Evolutionary conservation across 345 rosid species (phyloP), one percentile per base, ranked within the genome.

Genomic region (Gossypium herbaceum): DNA sequence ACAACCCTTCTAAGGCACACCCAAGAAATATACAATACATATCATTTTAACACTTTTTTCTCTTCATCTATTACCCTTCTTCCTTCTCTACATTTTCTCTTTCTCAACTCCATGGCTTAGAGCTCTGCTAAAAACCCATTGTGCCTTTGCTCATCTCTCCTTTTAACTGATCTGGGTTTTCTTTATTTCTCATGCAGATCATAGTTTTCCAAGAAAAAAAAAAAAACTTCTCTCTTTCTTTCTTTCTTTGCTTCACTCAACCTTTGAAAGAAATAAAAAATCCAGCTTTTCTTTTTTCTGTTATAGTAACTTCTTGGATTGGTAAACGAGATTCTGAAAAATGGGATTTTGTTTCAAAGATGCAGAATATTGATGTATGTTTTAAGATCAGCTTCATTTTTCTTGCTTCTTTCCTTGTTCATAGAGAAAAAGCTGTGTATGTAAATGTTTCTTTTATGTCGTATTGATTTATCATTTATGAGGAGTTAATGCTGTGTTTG

Each of bases 371-470:
- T 64, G 81, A 52, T 69, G 60, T 41, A 58, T 74, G 61, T 52
- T 78, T 2, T 63, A 70, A 81, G 83, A 84, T 83, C 61, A 44
- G 81, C 63, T 78, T 72, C 73, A 27, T 68, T 64, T 69, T 45
- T 70, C 56, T 48, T 52, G 11, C 16, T 52, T 48, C 11, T 81
- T 24, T 69, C 34, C 45, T 15, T 73, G 3, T 75, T 44, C 25
- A 51, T 41, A 22, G 13, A 29, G 22, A 68, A 17, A 1, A n/a
- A 54, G 67, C 34, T 79, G 43, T 57, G 65, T 54, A 55, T 62
- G 13, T 73, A 39, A 24, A 24, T 57, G 62, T 50, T 72, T 16
- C 22, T 48, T 25, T 67, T 70, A 39, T 72, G 54, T 12, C 19
- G 61, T 70, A 29, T 52, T 52, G 61, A 12, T 68, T 75, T 47